Evolutionary conservation across 805 yeast genomes (phyloP), one percentile per base, ranked within the genome.

Genomic region (Crinitomyces ghanaensis): DNA sequence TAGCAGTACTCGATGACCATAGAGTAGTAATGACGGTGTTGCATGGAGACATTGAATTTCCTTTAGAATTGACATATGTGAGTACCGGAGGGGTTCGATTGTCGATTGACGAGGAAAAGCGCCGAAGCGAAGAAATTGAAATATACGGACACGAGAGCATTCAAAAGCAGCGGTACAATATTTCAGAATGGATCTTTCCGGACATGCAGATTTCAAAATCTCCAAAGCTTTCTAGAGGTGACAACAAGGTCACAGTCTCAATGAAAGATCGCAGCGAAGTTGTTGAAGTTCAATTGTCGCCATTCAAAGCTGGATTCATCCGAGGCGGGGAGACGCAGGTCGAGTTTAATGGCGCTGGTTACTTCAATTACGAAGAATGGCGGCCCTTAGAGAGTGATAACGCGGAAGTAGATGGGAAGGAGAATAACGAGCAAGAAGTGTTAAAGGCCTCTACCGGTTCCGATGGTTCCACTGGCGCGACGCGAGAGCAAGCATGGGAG

Each of bases 351-450:
- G 85, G 77, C 33, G 63, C 75, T 26, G 60, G 70, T 21, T 68
- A 83, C 30, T 57, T 91, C 38, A 88, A 88, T 49, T 38, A 78
- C n/a, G 99, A 91, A 53, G 96, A 88, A 48, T 69, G 64, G 52
- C 66, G 96, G 49, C 52, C 64, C 1, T 68, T 86, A 2, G n/a
- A n/a, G 9, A n/a, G n/a, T 21, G n/a, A 21, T 9, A 21, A 21
- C n/a, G 30, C 16, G 30, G 33, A 19, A 4, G 55, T 68, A 13
- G 51, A 63, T 3, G 74, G 79, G 74, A 74, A 77, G 0, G 67
- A 77, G 41, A 51, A 43, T 8, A 51, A 30, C 6, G 30, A 32
- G 26, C 6, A 26, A 30, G 24, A 26, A n/a, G n/a, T n/a, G 18
- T 21, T n/a, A 21, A 21, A n/a, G 11, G n/a, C 11, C 11, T 21